phyloP scores from a whole-genome alignment of 2,329 filamentous ascomycete species.

The Aspergillus piperis region DNA sequence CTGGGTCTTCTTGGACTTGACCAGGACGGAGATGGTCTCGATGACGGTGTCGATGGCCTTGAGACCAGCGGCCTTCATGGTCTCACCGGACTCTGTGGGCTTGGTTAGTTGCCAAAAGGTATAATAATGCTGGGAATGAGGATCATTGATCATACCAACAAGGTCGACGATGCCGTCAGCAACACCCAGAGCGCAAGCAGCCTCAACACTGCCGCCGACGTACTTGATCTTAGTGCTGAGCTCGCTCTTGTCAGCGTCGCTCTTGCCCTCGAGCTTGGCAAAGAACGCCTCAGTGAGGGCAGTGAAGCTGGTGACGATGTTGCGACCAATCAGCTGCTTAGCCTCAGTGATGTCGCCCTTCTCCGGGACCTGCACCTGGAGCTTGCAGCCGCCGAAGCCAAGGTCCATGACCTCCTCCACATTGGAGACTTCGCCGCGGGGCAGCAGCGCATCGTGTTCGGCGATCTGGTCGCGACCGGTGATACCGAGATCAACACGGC shows the following conservation, averaged over 20 bases:
- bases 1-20: conserved; percentile 83
- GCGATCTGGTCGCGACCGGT: conserved; percentile 90
- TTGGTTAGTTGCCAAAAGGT: neutral
- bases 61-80: conserved; percentile 92
- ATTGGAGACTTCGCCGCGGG: conserved; percentile 48
- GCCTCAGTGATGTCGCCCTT: conserved; percentile 72
- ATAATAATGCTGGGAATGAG: neutral
- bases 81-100: conserved; percentile 84
- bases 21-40: conserved; percentile 81
- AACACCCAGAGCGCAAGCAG: conserved; percentile 90
- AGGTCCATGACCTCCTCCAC: conserved; percentile 89
- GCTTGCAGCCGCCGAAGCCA: conserved; percentile 84
- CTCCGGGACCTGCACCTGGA: conserved; percentile 95
- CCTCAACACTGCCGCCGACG: conserved; percentile 94
- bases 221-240: conserved; percentile 87
- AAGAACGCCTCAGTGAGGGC: conserved; percentile 83
- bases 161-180: conserved; percentile 97
- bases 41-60: conserved; percentile 94
- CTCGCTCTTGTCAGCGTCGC: conserved; percentile 25
- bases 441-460: conserved; percentile 71
- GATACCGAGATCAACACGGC: conserved; percentile 89
- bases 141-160: conserved; percentile 67
- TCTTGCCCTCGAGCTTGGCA: conserved; percentile 65
- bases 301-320: conserved; percentile 94
- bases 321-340: conserved; percentile 83